Percentiles rank a stretch among this genome's conserved stretches.
These are phyloP conservation scores for Penicillium aurantiogriseum DNA, from an alignment of 2,329 filamentous ascomycete species.

Conservation along the genomic window DNA sequence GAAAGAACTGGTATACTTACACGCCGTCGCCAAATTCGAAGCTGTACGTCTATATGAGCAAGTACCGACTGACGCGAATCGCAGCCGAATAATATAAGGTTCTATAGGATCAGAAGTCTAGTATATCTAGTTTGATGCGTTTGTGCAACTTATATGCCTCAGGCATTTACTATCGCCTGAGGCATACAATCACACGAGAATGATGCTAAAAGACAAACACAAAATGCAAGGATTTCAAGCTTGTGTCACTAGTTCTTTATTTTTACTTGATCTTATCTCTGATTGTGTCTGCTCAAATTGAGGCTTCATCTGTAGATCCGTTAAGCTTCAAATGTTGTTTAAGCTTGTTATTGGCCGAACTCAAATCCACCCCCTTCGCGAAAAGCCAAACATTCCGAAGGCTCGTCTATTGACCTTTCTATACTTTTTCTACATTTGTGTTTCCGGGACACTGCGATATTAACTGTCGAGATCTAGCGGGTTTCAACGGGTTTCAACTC, in stretches of 20 bases:
- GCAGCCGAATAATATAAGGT: too few relatives aligned
- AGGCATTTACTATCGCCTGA: background rate
- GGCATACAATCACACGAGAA: background rate
- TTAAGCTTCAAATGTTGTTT: too few relatives aligned
- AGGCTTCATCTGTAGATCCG: background rate
- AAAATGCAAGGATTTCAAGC: background rate
- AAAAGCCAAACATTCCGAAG: background rate
- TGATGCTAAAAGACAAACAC: background rate
- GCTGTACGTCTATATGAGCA: too few relatives aligned
- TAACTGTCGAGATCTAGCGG: background rate
- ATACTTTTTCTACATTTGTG: background rate
- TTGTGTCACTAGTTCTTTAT: background rate
- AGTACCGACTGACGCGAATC: too few relatives aligned
- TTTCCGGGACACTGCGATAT: background rate
- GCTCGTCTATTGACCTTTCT: background rate
- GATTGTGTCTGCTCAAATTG: background rate
- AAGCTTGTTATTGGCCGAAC: slow-evolving; percentile 7
- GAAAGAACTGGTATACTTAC: too few relatives aligned
- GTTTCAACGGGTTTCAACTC: background rate
- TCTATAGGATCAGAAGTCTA: too few relatives aligned
- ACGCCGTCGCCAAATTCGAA: too few relatives aligned
- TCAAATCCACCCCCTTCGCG: background rate
- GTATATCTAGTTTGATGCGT: background rate
- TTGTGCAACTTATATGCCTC: background rate
- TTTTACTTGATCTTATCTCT: background rate